These are phyloP conservation scores for Xylariaceae sp. DNA, from an alignment of 2,329 filamentous ascomycete species.

Conservation along the genomic window DNA sequence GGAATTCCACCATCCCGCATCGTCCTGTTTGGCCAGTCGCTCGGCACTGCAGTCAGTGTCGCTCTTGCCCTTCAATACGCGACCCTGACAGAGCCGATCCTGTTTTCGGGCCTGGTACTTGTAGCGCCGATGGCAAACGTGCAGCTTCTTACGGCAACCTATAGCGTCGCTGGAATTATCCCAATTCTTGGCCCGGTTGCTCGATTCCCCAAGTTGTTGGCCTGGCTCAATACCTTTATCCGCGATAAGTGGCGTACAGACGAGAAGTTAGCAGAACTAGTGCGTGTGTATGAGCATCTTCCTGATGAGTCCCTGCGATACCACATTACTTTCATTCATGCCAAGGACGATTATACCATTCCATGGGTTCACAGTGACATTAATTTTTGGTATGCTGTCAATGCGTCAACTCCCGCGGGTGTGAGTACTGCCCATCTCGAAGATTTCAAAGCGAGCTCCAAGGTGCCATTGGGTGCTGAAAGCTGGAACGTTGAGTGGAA, in stretches of 20 bases:
- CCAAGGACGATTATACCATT: constrained; percentile 50
- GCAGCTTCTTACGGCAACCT: constrained; percentile 50
- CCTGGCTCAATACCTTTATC: constrained; percentile 45
- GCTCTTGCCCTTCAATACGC: constrained; percentile 31
- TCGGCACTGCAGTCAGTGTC: constrained; percentile 47
- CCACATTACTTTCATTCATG: constrained; percentile 46
- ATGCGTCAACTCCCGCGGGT: constrained; percentile 35
- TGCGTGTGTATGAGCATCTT: constrained; percentile 34
- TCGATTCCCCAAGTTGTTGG: constrained; percentile 41
- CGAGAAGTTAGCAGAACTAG: constrained; percentile 42
- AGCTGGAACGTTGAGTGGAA: constrained; percentile 45
- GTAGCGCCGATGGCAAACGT: constrained; percentile 56
- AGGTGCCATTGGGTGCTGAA: constrained; percentile 32
- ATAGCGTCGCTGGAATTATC: constrained; percentile 51
- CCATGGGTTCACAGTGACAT: constrained; percentile 46
- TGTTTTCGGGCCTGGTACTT: constrained; percentile 53
- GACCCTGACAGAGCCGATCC: constrained; percentile 30
- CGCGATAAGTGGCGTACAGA: constrained; percentile 49
- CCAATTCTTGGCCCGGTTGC: constrained; percentile 51
- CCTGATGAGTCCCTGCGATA: constrained; percentile 30
- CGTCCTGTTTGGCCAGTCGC: constrained; percentile 55
- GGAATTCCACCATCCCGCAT: constrained; percentile 51
- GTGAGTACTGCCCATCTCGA: constrained; percentile 35
- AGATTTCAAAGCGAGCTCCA: constrained; percentile 42
- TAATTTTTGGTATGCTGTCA: constrained; percentile 53